Evolutionary conservation across 2,329 filamentous ascomycete genomes (phyloP), one percentile per base, ranked within the genome.

Genomic region (Amauroascus niger): DNA sequence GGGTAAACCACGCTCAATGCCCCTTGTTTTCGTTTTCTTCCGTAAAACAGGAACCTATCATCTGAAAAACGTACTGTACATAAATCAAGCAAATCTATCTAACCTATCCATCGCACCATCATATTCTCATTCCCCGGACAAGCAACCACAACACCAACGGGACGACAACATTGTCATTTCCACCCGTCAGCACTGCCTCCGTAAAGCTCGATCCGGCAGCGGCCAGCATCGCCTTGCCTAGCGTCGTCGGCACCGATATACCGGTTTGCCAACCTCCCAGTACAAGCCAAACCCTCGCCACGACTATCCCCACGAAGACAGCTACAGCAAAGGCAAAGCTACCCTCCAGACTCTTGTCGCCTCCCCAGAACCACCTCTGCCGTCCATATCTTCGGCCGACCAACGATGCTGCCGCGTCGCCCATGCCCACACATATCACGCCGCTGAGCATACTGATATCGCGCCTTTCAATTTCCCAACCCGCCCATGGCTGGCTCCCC

Each of bases 91-190:
- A 30, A n/a, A 9, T 30, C 26, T 30, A 30, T 30, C 4, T n/a
- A 35, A 14, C 3, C 6, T 9, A 39, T 16, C 14, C 16, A 11
- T 24, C 18, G 11, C 5, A 22, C 2, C 11, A 6, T 45, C 55
- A 64, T 43, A 66, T 52, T 56, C 60, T 78, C 56, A 91, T 69
- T 18, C 87, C 88, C 70, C 91, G 86, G 37, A 95, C 89, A 63
- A 95, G 83, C 56, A 90, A 79, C 93, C 93, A 98, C 57, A 98
- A 72, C 49, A 95, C 83, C 54, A 98, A 82, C 3, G 93, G 93
- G 59, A 97, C 91, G 59, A 97, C 84, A 16, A 98, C 93, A 75
- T 98, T 98, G 76, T 98, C 93, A 69, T 98, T 98, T 28, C 91
- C 93, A 1, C 93, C 93, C 13, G 93, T 97, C 59, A 98, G 73